Base-by-base conservation (phyloP, 768 basidiomycete genomes). In the Russula earlei region DNA sequence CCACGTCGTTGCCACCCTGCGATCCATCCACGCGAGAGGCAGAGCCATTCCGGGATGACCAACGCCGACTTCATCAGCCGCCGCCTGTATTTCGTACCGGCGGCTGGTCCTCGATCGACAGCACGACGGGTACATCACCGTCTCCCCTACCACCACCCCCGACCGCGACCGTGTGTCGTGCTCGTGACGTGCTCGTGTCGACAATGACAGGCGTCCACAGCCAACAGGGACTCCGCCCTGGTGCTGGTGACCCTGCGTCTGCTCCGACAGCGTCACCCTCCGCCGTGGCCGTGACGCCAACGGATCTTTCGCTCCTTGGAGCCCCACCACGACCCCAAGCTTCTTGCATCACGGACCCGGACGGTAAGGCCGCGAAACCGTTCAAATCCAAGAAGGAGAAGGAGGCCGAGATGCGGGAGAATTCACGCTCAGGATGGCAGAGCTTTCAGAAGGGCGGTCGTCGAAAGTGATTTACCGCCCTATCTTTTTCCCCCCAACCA, bases 101-200 rank as follows among this genome's bases (percentile, higher is more conserved):
- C 45, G 85, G 86, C 17, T 86, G 82, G 80, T 80, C 84, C 9
- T 79, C 80, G 34, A 71, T 87, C 24, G 85, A 85, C 56, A 75
- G 76, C 2, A 71, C 74, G 20, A 74, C 44, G 7, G 20, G 34
- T n/a, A 7, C 48, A 27, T 41, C 55, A 22, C 36, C 25, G n/a
- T 34, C 42, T 38, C 14, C 33, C 19, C 41, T 31, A 25, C 40
- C 43, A 48, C n/a, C 27, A 47, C 42, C 31, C 19, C 12, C 54
- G n/a, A n/a, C n/a, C n/a, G n/a, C n/a, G n/a, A n/a, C n/a, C n/a
- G n/a, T n/a, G n/a, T n/a, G n/a, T n/a, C n/a, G n/a, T n/a, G n/a
- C 20, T 20, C 33, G 19, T 14, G 46, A n/a, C 17, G n/a, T 50
- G 19, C 36, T 51, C 19, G 29, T 37, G 8, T 17, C 25, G 10